phyloP scores from a whole-genome alignment of 306 rosid genomes.

The Begonia fuchsioides region DNA sequence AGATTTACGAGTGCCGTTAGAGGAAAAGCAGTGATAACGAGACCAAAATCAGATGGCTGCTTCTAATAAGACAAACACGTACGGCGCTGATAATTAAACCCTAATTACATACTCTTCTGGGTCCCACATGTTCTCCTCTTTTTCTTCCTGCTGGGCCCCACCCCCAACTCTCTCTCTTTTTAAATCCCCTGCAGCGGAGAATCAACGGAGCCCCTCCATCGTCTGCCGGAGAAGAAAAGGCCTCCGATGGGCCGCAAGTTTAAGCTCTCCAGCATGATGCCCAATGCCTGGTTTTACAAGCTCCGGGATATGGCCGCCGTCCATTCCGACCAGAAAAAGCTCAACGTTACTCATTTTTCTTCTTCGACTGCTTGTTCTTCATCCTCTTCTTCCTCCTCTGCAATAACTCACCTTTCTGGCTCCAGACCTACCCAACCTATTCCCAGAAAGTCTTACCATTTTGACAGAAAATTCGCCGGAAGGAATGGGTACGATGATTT shows the following conservation, averaged over 20 bases:
- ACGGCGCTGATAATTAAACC: no score
- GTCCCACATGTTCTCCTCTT: no score
- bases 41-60: no score
- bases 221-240: background rate
- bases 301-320: conserved; percentile 40
- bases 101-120: no score
- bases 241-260: conserved; percentile 21
- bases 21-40: no score
- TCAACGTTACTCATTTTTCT: background rate
- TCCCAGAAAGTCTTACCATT: conserved; percentile 74
- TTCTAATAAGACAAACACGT: no score
- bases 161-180: no score
- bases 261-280: conserved; percentile 69
- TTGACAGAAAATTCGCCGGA: conserved; percentile 41
- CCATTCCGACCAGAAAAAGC: conserved; percentile 26
- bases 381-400: conserved; percentile 16
- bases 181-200: no score
- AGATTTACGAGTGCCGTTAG: no score
- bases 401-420: conserved; percentile 10
- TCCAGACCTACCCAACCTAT: conserved; percentile 20
- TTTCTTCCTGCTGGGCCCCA: no score
- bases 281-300: conserved; percentile 87
- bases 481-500: conserved; percentile 16
- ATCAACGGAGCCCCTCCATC: no score
- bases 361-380: background rate